Evolutionary conservation across 768 basidiomycete genomes (phyloP), one percentile per base, ranked within the genome.

Genomic region (Asterophora lycoperdoides): DNA sequence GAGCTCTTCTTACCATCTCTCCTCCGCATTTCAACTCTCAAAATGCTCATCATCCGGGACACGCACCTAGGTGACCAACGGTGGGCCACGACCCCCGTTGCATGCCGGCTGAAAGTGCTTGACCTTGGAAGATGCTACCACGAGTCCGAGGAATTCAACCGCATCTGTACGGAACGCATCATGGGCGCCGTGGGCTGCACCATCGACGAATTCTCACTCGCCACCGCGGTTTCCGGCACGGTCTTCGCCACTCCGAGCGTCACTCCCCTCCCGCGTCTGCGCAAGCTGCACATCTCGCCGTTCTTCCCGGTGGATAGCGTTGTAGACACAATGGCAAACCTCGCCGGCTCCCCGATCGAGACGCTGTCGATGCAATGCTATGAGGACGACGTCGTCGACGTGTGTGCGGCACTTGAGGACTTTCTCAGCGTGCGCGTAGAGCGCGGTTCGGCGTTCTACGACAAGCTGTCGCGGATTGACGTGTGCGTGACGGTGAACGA

Each of bases 51-150:
- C 36, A 79, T 89, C 57, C 76, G 75, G 48, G 84, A 86, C 60
- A 86, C 84, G 0, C 86, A 86, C 65, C 74, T 89, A 48, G 84
- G 84, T 13, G 81, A 83, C 62, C 68, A 68, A 41, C 68, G 68
- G 30, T 83, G 81, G 83, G 65, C 71, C n/a, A 67, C 69, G 19
- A 73, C 70, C n/a, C 73, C 74, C 32, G 70, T 78, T 49, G 60
- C 63, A 17, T 81, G 80, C 62, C 69, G 70, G 14, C 69, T 84
- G 37, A 67, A 81, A 54, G 67, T 78, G 34, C 74, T 84, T 42
- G 79, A 82, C 57, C 72, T 84, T 41, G 77, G 75, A 23, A 73
- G 71, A 62, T 81, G 78, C 66, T 73, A 69, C 55, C 74, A 78
- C 65, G 79, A 76, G 56, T 68, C 71, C 46, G 75, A 74, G 36